Percentiles rank a stretch among this genome's conserved stretches.
These are phyloP conservation scores for Fusarium sp. DNA, from an alignment of 2,329 filamentous ascomycete genomes.

Conservation along the genomic window DNA sequence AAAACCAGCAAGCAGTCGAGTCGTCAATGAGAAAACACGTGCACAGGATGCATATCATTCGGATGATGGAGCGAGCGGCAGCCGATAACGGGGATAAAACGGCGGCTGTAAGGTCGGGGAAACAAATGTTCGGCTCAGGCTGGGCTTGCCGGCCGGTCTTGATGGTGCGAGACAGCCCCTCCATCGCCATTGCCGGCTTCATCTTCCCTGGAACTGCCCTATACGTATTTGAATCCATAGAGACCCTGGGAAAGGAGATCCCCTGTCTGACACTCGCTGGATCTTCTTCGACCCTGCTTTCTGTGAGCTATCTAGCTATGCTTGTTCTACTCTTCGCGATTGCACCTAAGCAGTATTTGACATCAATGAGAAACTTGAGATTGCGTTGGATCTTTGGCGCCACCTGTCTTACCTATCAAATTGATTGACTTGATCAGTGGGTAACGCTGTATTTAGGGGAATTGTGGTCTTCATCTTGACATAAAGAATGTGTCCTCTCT, in stretches of 20 bases:
- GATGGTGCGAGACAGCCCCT: conserved; percentile 13
- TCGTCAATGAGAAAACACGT: conserved; percentile 11
- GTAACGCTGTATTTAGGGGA: neutral
- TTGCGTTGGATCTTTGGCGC: neutral
- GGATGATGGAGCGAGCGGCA: conserved; percentile 28
- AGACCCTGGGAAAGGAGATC: conserved; percentile 33
- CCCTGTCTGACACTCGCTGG: conserved; percentile 42
- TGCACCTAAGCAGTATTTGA: neutral
- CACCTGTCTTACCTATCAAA: neutral
- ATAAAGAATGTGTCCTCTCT: neutral
- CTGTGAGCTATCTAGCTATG: neutral
- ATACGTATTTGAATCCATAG: conserved; percentile 28
- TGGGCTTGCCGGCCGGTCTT: conserved; percentile 27
- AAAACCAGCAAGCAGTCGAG: conserved; percentile 1
- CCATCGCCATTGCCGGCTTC: conserved; percentile 25
- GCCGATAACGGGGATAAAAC: conserved; percentile 31
- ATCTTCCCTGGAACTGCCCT: conserved; percentile 34
- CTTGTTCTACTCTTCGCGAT: neutral
- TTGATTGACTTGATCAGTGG: neutral
- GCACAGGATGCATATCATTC: conserved; percentile 19
- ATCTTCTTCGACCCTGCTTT: neutral
- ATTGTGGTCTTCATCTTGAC: neutral
- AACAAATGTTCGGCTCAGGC: conserved; percentile 29
- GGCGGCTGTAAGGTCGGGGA: conserved; percentile 18
- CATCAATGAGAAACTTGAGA: neutral